phyloP scores from a whole-genome alignment of 1,139 yeast genomes.

The Keqinozyma sinolaborantium region DNA sequence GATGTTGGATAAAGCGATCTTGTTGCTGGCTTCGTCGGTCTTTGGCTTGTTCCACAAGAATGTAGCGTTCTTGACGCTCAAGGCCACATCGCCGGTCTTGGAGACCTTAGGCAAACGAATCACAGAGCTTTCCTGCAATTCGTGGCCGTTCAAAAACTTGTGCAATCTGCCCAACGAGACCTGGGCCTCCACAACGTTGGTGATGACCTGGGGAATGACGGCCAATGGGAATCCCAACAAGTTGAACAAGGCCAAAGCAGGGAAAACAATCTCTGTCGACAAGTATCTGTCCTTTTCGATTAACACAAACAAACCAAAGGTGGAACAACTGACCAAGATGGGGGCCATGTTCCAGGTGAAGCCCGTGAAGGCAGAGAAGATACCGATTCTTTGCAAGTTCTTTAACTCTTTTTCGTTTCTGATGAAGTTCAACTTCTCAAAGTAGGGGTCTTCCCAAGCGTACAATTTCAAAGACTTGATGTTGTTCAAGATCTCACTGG shows the following conservation, averaged over 20 bases:
- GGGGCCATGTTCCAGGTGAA: slow-evolving; percentile 90
- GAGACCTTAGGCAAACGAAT: slow-evolving; percentile 50
- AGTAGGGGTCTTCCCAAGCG: slow-evolving; percentile 93
- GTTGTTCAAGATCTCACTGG: slow-evolving; percentile 85
- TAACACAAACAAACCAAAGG: slow-evolving; percentile 79
- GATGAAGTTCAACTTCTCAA: slow-evolving; percentile 66
- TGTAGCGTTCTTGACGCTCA: slow-evolving; percentile 68
- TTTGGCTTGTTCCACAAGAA: slow-evolving; percentile 87
- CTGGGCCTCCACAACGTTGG: slow-evolving; percentile 83
- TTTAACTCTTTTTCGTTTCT: slow-evolving; percentile 86
- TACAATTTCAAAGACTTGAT: slow-evolving; percentile 89
- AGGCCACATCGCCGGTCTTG: slow-evolving; percentile 64
- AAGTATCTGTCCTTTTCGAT: slow-evolving; percentile 62
- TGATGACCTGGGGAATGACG: slow-evolving; percentile 87
- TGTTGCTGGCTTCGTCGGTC: slow-evolving; percentile 47
- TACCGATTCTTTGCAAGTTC: slow-evolving; percentile 74
- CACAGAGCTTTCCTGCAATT: slow-evolving; percentile 79
- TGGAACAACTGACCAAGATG: slow-evolving; percentile 83
- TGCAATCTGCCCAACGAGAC: slow-evolving; percentile 81
- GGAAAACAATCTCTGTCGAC: slow-evolving; percentile 91
- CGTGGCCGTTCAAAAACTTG: slow-evolving; percentile 70
- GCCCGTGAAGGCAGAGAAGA: slow-evolving; percentile 66
- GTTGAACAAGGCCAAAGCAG: slow-evolving; percentile 86
- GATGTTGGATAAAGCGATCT: slow-evolving; percentile 72
- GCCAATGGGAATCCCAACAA: slow-evolving; percentile 88